These are phyloP conservation scores for Prillingera fragicola DNA, from an alignment of 1,284 basidiomycete species.

Conservation along the genomic window DNA sequence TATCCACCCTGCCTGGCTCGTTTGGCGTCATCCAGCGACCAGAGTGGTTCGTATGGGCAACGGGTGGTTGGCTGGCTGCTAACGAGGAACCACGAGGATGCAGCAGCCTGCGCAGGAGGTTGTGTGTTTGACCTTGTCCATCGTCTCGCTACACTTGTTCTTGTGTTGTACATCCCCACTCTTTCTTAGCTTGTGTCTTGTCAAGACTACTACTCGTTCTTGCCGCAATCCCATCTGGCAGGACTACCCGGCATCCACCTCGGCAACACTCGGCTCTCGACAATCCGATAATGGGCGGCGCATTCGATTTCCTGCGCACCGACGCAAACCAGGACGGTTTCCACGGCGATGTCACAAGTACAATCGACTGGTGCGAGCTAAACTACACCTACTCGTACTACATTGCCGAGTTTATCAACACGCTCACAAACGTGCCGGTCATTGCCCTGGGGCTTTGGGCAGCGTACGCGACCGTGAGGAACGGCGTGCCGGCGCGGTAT, in stretches of 20 bases:
- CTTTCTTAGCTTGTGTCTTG: background rate
- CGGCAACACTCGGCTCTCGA: background rate
- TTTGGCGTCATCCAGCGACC: too few relatives aligned
- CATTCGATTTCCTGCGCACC: constrained; percentile 39
- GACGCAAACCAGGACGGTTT: constrained; percentile 10
- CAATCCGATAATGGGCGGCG: constrained; percentile 27
- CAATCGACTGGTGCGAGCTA: constrained; percentile 44
- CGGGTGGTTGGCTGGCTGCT: too few relatives aligned
- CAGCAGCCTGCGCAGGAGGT: too few relatives aligned
- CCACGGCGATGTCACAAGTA: constrained; percentile 13
- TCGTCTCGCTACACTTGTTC: background rate
- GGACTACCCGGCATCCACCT: too few relatives aligned
- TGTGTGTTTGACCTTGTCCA: background rate
- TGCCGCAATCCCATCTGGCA: too few relatives aligned
- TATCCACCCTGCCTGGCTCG: too few relatives aligned
- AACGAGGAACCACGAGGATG: too few relatives aligned
- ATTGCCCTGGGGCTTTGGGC: constrained; percentile 48
- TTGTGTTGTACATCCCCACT: background rate
- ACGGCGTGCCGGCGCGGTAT: constrained; percentile 33
- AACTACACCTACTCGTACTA: constrained; percentile 46
- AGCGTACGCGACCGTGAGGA: constrained; percentile 19
- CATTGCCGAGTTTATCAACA: constrained; percentile 49
- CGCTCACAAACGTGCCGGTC: constrained; percentile 50
- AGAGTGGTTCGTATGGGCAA: too few relatives aligned
- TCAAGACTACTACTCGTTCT: too few relatives aligned